phyloP scores from a whole-genome alignment of 306 rosid species.

The Ochetophila trinervis region DNA sequence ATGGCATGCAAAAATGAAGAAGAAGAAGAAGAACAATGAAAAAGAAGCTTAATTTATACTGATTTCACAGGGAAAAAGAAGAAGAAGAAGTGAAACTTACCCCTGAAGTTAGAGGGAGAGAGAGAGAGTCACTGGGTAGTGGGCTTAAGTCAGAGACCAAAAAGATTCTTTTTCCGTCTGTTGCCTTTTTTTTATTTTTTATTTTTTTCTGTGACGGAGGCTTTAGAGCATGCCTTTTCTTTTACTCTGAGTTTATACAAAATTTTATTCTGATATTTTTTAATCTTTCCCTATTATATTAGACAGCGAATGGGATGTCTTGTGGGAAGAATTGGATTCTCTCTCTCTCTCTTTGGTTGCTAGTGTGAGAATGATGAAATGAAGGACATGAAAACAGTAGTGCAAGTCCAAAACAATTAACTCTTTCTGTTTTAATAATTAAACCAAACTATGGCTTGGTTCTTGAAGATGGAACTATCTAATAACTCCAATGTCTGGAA shows the following conservation, averaged over 20 bases:
- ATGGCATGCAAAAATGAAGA: constrained; percentile 28
- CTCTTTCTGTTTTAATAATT: too few relatives aligned
- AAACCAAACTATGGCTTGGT: too few relatives aligned
- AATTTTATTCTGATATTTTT: constrained; percentile 19
- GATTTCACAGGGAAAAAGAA: too few relatives aligned
- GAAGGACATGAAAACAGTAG: constrained; percentile 26
- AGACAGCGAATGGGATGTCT: constrained; percentile 36
- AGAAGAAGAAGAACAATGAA: constrained; percentile 14
- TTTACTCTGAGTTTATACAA: constrained; percentile 22
- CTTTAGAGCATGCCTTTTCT: constrained; percentile 13
- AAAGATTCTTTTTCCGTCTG: constrained; percentile 19
- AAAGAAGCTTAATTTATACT: constrained; percentile 22
- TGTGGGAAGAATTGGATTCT: constrained; percentile 49
- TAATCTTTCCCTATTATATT: not conserved
- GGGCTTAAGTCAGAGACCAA: not conserved
- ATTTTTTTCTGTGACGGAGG: constrained; percentile 8
- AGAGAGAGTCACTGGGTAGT: constrained; percentile 1
- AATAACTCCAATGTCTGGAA: too few relatives aligned
- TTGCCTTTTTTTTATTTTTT: not conserved
- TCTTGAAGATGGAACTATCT: too few relatives aligned
- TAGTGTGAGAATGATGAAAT: constrained; percentile 31
- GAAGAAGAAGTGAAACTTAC: constrained; percentile 22
- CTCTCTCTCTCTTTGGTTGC: not conserved
- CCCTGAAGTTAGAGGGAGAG: constrained; percentile 26
- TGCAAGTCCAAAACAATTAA: constrained; percentile 1